Evolutionary conservation across 2,329 filamentous ascomycete genomes (phyloP).

Genomic region (Sphaerulina musiva): DNA sequence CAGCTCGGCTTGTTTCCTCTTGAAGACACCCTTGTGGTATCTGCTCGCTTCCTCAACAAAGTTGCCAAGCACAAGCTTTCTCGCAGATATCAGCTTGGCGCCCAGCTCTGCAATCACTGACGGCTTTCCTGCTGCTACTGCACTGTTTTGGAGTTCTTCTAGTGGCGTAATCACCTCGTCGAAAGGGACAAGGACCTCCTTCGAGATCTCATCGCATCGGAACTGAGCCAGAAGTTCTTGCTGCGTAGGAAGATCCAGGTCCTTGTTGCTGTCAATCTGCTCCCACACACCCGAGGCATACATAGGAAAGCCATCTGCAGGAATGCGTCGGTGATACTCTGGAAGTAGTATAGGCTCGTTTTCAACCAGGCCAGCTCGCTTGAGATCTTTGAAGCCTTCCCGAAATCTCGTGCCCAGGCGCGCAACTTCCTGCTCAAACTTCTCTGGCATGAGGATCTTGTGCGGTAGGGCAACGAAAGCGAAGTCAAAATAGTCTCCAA

Average conservation of each 20-base stretch:
- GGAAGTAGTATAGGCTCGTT: slow-evolving; percentile 80
- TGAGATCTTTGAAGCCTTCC: slow-evolving; percentile 67
- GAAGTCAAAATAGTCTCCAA: slow-evolving; percentile 98
- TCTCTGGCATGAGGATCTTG: slow-evolving; percentile 91
- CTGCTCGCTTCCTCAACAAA: slow-evolving; percentile 87
- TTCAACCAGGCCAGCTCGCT: slow-evolving; percentile 56
- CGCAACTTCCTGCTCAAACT: slow-evolving; percentile 74
- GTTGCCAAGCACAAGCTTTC: slow-evolving; percentile 66
- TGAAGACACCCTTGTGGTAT: slow-evolving; percentile 94
- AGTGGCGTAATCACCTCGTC: slow-evolving; percentile 75
- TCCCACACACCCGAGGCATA: slow-evolving; percentile 96
- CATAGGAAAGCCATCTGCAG: slow-evolving; percentile 89
- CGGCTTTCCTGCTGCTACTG: slow-evolving; percentile 63
- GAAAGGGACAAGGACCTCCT: slow-evolving; percentile 78
- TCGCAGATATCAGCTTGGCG: slow-evolving; percentile 61
- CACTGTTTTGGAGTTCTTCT: slow-evolving; percentile 77
- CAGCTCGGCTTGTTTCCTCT: slow-evolving; percentile 75
- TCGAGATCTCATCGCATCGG: slow-evolving; percentile 90
- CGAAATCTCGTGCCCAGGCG: slow-evolving; percentile 76
- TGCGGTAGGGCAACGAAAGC: slow-evolving; percentile 92
- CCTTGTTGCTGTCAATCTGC: slow-evolving; percentile 98
- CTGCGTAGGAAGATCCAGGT: slow-evolving; percentile 90
- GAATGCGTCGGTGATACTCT: slow-evolving; percentile 92
- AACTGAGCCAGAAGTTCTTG: slow-evolving; percentile 96
- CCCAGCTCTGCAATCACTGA: slow-evolving; percentile 71